Evolutionary conservation across 257 asterid genomes (phyloP), one percentile per base, ranked within the genome.

Genomic region (Solanum etuberosum): DNA sequence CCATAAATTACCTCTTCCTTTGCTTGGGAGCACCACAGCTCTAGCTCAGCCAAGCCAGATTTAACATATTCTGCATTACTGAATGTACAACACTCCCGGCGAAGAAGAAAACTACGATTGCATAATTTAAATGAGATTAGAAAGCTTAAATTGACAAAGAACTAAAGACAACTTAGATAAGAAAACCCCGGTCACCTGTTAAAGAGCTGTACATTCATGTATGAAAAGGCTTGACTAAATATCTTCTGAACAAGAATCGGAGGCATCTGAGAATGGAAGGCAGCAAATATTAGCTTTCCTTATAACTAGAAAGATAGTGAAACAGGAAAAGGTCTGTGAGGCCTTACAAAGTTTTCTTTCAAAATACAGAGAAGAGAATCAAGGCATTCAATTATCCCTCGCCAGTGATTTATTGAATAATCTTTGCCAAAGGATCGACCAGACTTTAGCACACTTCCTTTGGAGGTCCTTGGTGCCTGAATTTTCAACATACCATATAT

Each of bases 41-140:
- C 99, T 85, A 97, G 92, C 91, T 97, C 99, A 46, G 98, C 98
- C 90, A 97, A 88, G 43, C 99, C 99, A 67, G 99, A 89, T 91
- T 97, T 97, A 80, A 96, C 98, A 76, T 93, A 97, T 92, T 97
- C 99, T 83, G 98, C 99, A 23, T 97, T 97, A 93, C 96, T 95
- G 89, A 96, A 95, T 63, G 98, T 95, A 91, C 99, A 96, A 86
- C 98, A 94, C 92, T 96, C 98, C 57, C 98, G 98, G 11, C 98
- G 98, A 51, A 95, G 93, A 85, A 97, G 99, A 80, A 80, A 48
- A 48, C 85, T 80, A 80, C 0, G 5, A 48, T 16, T 46, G 27
- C 29, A 48, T 80, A 80, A 80, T 80, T 80, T 29, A 9, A 43
- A 34, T 46, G 67, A 80, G 67, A 29, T 80, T 48, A 80, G 83